These are phyloP conservation scores for Adansonia rubrostipa DNA, from an alignment of 441 rosid genomes.

Conservation along the genomic window DNA sequence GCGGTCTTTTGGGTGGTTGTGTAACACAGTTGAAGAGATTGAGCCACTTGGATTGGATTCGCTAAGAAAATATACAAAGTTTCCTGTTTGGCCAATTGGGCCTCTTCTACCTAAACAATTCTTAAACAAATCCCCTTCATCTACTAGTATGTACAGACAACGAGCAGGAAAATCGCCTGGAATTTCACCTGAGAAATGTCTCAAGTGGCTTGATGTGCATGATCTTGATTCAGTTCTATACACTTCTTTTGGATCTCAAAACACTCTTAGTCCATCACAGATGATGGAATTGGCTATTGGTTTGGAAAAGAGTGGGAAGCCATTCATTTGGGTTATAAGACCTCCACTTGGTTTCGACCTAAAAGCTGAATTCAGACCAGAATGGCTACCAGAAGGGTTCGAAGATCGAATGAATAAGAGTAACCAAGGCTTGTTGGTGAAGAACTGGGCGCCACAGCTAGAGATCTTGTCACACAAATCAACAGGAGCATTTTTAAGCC, in stretches of 20 bases:
- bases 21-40: slow-evolving; percentile 47
- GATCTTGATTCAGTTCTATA: slow-evolving; percentile 41
- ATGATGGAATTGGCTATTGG: slow-evolving; percentile 53
- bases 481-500: slow-evolving; percentile 47
- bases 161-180: slow-evolving; percentile 41
- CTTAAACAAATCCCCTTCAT: slow-evolving; percentile 21
- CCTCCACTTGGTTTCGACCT: slow-evolving; percentile 44
- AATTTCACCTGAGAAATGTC: slow-evolving; percentile 39
- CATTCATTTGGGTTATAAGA: slow-evolving; percentile 58
- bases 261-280: slow-evolving; percentile 40
- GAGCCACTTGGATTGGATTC: slow-evolving; percentile 41
- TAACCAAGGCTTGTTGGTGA: slow-evolving; percentile 43
- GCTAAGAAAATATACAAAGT: slow-evolving; percentile 34
- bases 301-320: slow-evolving; percentile 39
- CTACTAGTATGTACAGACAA: background rate
- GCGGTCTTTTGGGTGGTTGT: slow-evolving; percentile 41
- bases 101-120: slow-evolving; percentile 46
- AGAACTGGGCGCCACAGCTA: slow-evolving; percentile 52
- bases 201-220: slow-evolving; percentile 44
- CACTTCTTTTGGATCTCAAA: slow-evolving; percentile 56
- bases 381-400: slow-evolving; percentile 50
- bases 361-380: slow-evolving; percentile 36
- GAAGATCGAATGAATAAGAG: slow-evolving; percentile 32
- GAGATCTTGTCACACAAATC: slow-evolving; percentile 51
- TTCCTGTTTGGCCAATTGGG: slow-evolving; percentile 49